A percentile compares a stretch with the other conserved stretches of the same genome.
Evolutionary conservation across 2,329 filamentous ascomycete genomes (phyloP).

Genomic region (Monosporascus sp.): DNA sequence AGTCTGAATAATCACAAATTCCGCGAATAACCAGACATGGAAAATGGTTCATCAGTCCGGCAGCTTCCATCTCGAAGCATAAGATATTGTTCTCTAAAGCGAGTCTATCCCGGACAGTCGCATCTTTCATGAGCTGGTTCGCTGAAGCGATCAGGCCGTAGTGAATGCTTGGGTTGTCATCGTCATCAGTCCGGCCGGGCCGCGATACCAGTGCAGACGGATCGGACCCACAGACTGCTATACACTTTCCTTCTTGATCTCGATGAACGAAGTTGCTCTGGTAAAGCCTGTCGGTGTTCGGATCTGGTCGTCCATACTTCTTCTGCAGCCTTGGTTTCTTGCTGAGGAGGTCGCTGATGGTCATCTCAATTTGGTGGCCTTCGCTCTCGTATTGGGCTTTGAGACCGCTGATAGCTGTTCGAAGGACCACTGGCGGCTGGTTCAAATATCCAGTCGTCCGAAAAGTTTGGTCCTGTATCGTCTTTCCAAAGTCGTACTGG

Average conservation of each 20-base stretch:
- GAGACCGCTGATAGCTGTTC: too few species aligned
- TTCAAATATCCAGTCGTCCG: too few species aligned
- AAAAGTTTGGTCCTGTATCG: too few species aligned
- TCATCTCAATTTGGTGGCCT: too few species aligned
- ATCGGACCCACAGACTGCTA: conserved; percentile 2
- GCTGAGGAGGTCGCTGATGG: too few species aligned
- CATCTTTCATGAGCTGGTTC: conserved; percentile 19
- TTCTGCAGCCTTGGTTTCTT: too few species aligned
- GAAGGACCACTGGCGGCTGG: too few species aligned
- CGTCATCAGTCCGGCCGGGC: conserved; percentile 8
- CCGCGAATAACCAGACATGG: conserved; percentile 21
- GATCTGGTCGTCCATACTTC: too few species aligned
- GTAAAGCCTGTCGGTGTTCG: too few species aligned
- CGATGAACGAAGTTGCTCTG: too few species aligned
- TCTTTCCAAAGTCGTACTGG: conserved; percentile 9
- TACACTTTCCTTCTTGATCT: too few species aligned
- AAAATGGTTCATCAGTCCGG: conserved; percentile 15
- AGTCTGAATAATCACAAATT: conserved; percentile 22
- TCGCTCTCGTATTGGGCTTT: too few species aligned
- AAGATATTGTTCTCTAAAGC: background rate
- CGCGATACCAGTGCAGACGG: conserved; percentile 15
- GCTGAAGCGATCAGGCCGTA: conserved; percentile 22
- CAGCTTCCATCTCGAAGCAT: conserved; percentile 4
- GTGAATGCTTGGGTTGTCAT: conserved; percentile 14
- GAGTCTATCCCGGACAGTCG: conserved; percentile 11